Conservation (phyloP, 2,329 filamentous ascomycete genomes). For the Penicillium hordei region DNA sequence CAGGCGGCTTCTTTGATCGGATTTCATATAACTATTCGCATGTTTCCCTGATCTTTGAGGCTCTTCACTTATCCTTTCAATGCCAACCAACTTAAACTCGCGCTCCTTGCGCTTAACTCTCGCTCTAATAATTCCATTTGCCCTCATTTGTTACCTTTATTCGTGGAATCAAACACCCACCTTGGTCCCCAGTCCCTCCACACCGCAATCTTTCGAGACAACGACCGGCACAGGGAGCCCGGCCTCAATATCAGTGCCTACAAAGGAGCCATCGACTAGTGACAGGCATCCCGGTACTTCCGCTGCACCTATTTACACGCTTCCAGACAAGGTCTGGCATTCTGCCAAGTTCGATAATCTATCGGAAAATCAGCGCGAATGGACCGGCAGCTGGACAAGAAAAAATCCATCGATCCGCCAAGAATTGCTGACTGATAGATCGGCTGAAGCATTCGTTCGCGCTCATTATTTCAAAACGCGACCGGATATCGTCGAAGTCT, state of each 20-base stretch:
- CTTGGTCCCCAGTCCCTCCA: background rate
- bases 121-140: background rate
- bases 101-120: background rate
- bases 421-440: slow-evolving; percentile 34
- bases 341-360: slow-evolving; percentile 23
- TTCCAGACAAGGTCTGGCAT: slow-evolving; percentile 26
- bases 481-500: slow-evolving; percentile 41
- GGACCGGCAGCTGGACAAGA: slow-evolving; percentile 26
- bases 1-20: background rate
- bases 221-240: background rate
- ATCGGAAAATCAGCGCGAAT: slow-evolving; percentile 21
- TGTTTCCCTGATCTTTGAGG: background rate
- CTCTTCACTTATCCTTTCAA: background rate
- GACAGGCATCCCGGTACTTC: background rate
- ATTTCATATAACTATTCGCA: background rate
- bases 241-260: background rate
- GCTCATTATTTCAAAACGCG: slow-evolving; percentile 31
- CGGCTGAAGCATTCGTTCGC: slow-evolving; percentile 34
- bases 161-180: background rate
- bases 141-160: background rate
- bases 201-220: background rate
- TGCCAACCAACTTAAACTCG: background rate
- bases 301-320: background rate
- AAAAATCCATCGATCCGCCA: slow-evolving; percentile 26
- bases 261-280: background rate